Base-by-base conservation (phyloP, 1,284 basidiomycete genomes). In the Trametes sp. region DNA sequence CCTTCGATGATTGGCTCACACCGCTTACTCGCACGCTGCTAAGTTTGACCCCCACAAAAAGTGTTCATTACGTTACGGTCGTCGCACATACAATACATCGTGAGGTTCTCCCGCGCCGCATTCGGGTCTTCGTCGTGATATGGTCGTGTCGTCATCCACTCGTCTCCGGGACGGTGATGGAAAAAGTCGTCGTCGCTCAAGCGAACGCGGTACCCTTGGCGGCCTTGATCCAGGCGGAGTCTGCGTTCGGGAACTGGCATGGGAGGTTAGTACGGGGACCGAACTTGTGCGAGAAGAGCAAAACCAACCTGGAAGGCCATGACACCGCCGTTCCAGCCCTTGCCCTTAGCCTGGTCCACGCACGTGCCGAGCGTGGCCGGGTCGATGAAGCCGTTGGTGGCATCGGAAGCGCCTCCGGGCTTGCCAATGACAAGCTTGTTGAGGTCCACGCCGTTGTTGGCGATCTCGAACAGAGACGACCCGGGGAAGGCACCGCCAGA, bases 341-440 rank as follows among this genome's bases (percentile, higher is more conserved):
- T 66, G 14, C 70, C 72, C 72, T 84, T 81, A 1, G 85, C 88
- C 65, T 83, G 76, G 10, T 75, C 69, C 36, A 89, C 73, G 69
- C 87, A 90, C 1, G 70, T 72, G 21, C 87, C 85, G 19, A 89
- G 77, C 0, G 80, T 81, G 1, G 77, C 70, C 4, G 87, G 75
- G 33, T 74, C 73, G 60, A 89, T 86, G 70, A 80, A 87, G 66
- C 82, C 87, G 66, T 59, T 80, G 2, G 86, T 85, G 69, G 86
- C 86, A 10, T 77, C 71, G 54, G 45, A 21, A 9, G 76, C 33
- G 5, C 73, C 78, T 23, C 64, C 64, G 21, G 87, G 88, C 74
- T 90, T 90, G 2, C 88, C 88, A 55, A 90, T 85, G 56, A 84
- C 82, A 54, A 82, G 70, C 73, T 82, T 81, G 68, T 77, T 72